phyloP scores from a whole-genome alignment of 805 yeast species.

The Maudiozyma barnettii region DNA sequence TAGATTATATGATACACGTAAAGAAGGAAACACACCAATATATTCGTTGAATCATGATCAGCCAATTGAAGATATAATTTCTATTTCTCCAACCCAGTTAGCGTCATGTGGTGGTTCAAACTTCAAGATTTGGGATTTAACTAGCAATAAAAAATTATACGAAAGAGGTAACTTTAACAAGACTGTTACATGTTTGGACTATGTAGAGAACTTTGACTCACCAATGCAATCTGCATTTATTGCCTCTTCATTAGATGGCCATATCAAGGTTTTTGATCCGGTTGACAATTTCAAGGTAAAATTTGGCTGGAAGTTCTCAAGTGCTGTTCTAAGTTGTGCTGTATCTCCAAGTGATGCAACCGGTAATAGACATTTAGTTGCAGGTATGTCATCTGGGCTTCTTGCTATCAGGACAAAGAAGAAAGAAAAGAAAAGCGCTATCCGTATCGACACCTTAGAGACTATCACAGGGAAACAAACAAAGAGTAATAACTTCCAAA shows the following conservation, averaged over 20 bases:
- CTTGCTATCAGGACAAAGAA: constrained; percentile 82
- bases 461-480: not conserved
- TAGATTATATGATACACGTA: constrained; percentile 75
- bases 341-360: constrained; percentile 56
- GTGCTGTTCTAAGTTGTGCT: constrained; percentile 83
- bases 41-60: constrained; percentile 59
- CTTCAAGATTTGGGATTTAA: constrained; percentile 87
- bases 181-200: constrained; percentile 71
- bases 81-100: constrained; percentile 61
- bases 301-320: constrained; percentile 96
- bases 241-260: constrained; percentile 95
- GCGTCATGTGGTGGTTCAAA: constrained; percentile 75
- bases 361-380: constrained; percentile 67
- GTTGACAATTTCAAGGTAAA: constrained; percentile 74
- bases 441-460: not conserved
- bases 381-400: constrained; percentile 85
- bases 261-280: constrained; percentile 87
- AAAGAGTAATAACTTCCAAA: constrained; percentile 53
- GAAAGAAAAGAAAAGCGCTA: constrained; percentile 34
- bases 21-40: constrained; percentile 39
- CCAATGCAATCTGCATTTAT: constrained; percentile 43
- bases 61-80: constrained; percentile 79
- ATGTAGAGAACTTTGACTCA: constrained; percentile 24
- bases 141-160: constrained; percentile 54
- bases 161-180: constrained; percentile 84